A percentile compares a stretch with the other conserved stretches of the same genome.
Conservation (phyloP, 2,329 filamentous ascomycete species). For the Endothia cerciana region DNA sequence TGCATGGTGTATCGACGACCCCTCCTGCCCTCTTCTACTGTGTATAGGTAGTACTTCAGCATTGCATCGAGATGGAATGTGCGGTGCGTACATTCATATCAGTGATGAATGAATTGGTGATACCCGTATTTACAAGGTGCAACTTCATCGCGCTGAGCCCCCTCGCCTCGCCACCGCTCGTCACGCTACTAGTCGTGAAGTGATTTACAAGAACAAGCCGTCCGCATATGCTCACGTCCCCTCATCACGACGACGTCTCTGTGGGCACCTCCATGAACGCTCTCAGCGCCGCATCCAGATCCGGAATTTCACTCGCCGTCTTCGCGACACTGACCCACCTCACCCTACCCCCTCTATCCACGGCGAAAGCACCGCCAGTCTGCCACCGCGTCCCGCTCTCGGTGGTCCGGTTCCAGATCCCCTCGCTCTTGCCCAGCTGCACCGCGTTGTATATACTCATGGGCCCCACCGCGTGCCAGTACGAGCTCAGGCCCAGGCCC, state of each 20-base stretch:
- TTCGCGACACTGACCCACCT: constrained; percentile 53
- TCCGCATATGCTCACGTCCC: neutral
- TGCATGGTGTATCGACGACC: neutral
- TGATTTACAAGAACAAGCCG: neutral
- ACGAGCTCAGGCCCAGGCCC: constrained; percentile 65
- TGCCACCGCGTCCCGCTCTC: constrained; percentile 73
- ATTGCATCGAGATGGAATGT: constrained; percentile 33
- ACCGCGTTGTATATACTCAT: constrained; percentile 60
- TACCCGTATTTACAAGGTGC: constrained; percentile 1
- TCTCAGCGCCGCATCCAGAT: constrained; percentile 52
- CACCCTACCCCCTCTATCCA: constrained; percentile 57
- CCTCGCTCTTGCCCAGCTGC: constrained; percentile 62
- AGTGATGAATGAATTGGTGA: neutral
- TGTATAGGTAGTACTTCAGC: constrained; percentile 39
- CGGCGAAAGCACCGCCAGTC: constrained; percentile 66
- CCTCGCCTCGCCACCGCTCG: neutral
- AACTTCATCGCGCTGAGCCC: neutral
- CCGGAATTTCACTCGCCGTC: constrained; percentile 56
- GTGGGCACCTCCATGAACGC: constrained; percentile 28
- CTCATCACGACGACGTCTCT: constrained; percentile 7
- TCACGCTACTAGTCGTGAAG: neutral
- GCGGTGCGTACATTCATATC: neutral
- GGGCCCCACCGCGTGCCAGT: constrained; percentile 67
- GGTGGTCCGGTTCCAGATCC: constrained; percentile 67
- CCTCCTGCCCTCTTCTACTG: constrained; percentile 20